These are phyloP conservation scores for Xanthoconium stramineum DNA, from an alignment of 768 basidiomycete species.

Conservation along the genomic window DNA sequence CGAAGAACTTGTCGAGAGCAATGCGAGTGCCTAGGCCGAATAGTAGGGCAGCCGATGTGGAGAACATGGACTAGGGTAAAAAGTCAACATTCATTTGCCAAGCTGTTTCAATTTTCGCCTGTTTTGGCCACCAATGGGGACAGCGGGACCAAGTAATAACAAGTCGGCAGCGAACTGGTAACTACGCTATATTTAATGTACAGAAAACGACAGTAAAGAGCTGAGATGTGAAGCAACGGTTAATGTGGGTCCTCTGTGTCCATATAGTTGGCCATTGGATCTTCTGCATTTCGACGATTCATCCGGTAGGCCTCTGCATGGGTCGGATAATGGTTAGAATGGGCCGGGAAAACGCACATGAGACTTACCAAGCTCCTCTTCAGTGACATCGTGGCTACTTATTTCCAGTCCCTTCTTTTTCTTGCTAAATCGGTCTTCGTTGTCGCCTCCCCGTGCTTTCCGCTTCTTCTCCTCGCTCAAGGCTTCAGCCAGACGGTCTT, in stretches of 20 bases:
- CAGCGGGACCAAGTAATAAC: slow-evolving; percentile 7
- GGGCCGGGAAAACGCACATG: neutral
- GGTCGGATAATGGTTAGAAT: slow-evolving; percentile 7
- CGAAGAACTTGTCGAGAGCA: slow-evolving; percentile 55
- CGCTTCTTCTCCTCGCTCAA: slow-evolving; percentile 79
- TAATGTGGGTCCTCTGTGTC: slow-evolving; percentile 45
- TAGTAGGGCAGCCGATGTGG: slow-evolving; percentile 65
- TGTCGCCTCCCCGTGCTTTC: slow-evolving; percentile 56
- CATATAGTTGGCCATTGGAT: slow-evolving; percentile 92
- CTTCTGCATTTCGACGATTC: slow-evolving; percentile 64
- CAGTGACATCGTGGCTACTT: slow-evolving; percentile 77
- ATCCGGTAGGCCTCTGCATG: slow-evolving; percentile 87
- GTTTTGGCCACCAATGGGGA: slow-evolving; percentile 21
- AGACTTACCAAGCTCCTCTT: slow-evolving; percentile 76
- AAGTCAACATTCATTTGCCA: slow-evolving; percentile 14
- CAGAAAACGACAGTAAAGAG: neutral
- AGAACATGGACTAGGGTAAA: slow-evolving; percentile 38
- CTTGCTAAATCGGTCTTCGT: slow-evolving; percentile 53
- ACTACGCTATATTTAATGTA: neutral
- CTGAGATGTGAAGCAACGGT: neutral
- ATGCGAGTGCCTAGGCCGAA: slow-evolving; percentile 75
- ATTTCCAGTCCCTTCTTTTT: slow-evolving; percentile 52
- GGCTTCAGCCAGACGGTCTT: slow-evolving; percentile 64
- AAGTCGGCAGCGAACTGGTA: neutral
- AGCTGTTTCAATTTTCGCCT: slow-evolving; percentile 16